Evolutionary conservation across 2,329 filamentous ascomycete genomes (phyloP), one percentile per base, ranked within the genome.

Genomic region (Aspergillus glaucus): DNA sequence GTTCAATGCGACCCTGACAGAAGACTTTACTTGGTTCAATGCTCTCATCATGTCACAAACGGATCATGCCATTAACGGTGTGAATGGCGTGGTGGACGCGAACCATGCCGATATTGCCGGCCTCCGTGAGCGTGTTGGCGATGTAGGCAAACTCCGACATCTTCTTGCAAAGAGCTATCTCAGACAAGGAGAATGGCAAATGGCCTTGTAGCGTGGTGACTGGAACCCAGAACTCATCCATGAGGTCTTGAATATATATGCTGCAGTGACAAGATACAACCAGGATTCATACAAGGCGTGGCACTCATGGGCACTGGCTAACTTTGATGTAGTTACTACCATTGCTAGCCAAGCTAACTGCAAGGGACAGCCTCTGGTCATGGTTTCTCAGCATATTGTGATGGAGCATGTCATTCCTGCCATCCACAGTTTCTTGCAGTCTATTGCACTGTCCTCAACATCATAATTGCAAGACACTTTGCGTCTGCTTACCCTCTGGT

Each of bases 201-300:
- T 92, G 49, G 79, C 86, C 14, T 72, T 95, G 47, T 87, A 94
- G 65, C 86, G 87, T 62, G 87, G 90, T 46, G 86, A 93, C 56
- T 98, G 93, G 94, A 85, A 88, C 55, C 82, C 88, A 54, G 86
- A 88, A 7, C 85, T 88, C 56, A 88, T 95, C 3, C 82, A 87
- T 45, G 92, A 97, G 46, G 90, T 98, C 50, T 76, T 98, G 21
- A 80, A 82, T n/a, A 90, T 93, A 1, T 98, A 97, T 68, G 84
- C 85, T 15, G 86, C 91, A 50, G 94, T 94, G 1, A 98, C 93
- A 2, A 85, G 88, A 50, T 96, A 94, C 71, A 95, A 98, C 65
- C 86, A 89, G 30, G 84, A 86, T 52, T 98, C 92, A 82, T 98
- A 98, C 75, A 99, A 98, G 72, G 93, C 94, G 6, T 99, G 93